These are phyloP conservation scores for Adiantum capillusveneris DNA, from an alignment of 75 land plant genomes.

Conservation along the genomic window DNA sequence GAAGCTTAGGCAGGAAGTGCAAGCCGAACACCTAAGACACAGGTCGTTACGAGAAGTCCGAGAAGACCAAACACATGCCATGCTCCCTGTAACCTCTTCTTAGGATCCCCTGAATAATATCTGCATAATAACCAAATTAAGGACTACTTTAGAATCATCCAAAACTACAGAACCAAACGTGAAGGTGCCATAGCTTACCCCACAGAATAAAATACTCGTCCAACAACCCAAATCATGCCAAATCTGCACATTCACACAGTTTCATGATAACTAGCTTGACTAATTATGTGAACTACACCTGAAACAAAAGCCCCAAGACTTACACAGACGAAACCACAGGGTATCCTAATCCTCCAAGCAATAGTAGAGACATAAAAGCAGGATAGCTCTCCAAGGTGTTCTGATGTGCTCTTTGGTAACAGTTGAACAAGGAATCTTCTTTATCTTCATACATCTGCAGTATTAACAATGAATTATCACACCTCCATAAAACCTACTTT, in stretches of 20 bases:
- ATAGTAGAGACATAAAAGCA: slow-evolving; percentile 25
- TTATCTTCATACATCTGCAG: slow-evolving; percentile 39
- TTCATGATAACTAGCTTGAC: not conserved
- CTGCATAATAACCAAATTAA: slow-evolving; percentile 1
- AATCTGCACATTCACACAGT: slow-evolving; percentile 8
- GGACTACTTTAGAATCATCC: too few species aligned
- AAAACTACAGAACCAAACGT: not conserved
- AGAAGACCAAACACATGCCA: slow-evolving; percentile 17
- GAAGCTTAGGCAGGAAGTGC: not conserved
- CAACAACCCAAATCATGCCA: slow-evolving; percentile 30
- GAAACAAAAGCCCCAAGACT: slow-evolving; percentile 3
- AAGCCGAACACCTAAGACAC: slow-evolving; percentile 15
- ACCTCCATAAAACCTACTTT: not conserved
- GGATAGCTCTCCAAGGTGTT: slow-evolving; percentile 37
- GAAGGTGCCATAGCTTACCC: slow-evolving; percentile 14
- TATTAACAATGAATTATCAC: not conserved
- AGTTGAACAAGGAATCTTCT: slow-evolving; percentile 33
- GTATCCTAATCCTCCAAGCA: slow-evolving; percentile 24
- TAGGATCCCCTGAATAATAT: slow-evolving; percentile 35
- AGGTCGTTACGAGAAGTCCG: slow-evolving; percentile 19
- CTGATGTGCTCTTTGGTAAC: slow-evolving; percentile 40
- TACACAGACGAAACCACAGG: slow-evolving; percentile 31
- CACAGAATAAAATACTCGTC: slow-evolving; percentile 25
- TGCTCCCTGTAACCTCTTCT: slow-evolving; percentile 20
- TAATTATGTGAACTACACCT: too few species aligned